phyloP scores from a whole-genome alignment of 1,284 basidiomycete species.

The Puccinia polysora region DNA sequence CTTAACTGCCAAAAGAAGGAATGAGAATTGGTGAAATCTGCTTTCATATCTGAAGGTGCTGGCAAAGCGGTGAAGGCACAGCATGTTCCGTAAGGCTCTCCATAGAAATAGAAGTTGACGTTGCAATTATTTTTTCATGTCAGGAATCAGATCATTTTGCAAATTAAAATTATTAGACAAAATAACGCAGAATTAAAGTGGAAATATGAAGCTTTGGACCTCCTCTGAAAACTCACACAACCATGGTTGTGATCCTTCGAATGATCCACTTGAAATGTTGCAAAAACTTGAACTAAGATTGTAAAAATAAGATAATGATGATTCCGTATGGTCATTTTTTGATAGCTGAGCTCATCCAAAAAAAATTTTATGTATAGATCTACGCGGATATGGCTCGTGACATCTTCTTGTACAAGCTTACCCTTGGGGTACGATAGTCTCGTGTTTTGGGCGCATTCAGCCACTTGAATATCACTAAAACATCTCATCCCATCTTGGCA shows the following conservation, averaged over 20 bases:
- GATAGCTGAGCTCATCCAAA: background rate
- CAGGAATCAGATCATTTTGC: background rate
- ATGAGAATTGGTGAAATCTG: conserved; percentile 32
- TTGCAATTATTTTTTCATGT: background rate
- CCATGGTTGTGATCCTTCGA: conserved; percentile 31
- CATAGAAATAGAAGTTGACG: background rate
- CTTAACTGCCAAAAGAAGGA: conserved; percentile 42
- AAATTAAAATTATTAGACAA: background rate
- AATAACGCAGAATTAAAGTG: no score
- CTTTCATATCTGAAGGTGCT: conserved; percentile 16
- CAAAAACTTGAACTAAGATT: conserved; percentile 31
- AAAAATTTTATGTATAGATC: background rate
- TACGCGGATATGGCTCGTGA: background rate
- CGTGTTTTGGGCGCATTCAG: conserved; percentile 30
- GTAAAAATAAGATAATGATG: background rate
- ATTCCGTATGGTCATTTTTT: background rate
- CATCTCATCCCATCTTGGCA: background rate
- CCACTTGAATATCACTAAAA: conserved; percentile 27
- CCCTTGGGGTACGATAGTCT: conserved; percentile 31
- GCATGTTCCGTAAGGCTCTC: conserved; percentile 37
- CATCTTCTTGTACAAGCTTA: background rate
- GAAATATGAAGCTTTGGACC: no score
- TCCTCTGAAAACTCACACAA: conserved; percentile 11
- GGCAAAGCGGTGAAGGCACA: conserved; percentile 26
- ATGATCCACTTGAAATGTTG: conserved; percentile 28